Conservation (phyloP, 768 basidiomycete genomes). For the Hericium erinaceus region DNA sequence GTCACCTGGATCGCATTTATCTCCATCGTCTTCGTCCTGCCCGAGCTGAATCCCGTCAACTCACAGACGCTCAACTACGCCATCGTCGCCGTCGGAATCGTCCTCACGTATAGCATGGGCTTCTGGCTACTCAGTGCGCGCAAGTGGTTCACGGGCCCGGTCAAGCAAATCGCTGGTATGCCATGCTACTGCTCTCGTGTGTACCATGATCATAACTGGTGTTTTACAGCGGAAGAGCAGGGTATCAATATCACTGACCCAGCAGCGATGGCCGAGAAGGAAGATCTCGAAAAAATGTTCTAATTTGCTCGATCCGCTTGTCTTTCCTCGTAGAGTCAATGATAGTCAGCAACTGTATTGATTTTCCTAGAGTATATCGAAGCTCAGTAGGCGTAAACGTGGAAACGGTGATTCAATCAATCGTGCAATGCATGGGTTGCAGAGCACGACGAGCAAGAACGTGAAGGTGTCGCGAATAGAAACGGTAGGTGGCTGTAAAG, state of each 20-base stretch:
- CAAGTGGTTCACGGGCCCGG: constrained; percentile 65
- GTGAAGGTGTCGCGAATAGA: neutral
- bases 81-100: constrained; percentile 68
- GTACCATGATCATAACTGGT: constrained; percentile 1
- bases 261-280: constrained; percentile 14
- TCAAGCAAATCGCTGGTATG: constrained; percentile 43
- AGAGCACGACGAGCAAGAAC: neutral
- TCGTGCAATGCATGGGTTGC: neutral
- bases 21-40: constrained; percentile 64
- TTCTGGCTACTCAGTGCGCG: constrained; percentile 66
- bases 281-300: neutral
- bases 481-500: neutral
- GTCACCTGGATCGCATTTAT: constrained; percentile 69
- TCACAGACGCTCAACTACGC: constrained; percentile 70
- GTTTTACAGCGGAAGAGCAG: constrained; percentile 34
- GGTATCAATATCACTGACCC: constrained; percentile 41
- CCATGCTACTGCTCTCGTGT: neutral
- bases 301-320: neutral
- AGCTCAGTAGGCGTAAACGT: too few species aligned
- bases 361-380: too few species aligned
- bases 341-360: too few species aligned
- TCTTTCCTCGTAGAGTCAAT: too few species aligned
- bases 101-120: constrained; percentile 51
- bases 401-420: neutral
- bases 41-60: constrained; percentile 59